Percentiles rank a stretch among this genome's conserved stretches.
Evolutionary conservation across 805 yeast species (phyloP).

Genomic region (Kuraishia molischiana): DNA sequence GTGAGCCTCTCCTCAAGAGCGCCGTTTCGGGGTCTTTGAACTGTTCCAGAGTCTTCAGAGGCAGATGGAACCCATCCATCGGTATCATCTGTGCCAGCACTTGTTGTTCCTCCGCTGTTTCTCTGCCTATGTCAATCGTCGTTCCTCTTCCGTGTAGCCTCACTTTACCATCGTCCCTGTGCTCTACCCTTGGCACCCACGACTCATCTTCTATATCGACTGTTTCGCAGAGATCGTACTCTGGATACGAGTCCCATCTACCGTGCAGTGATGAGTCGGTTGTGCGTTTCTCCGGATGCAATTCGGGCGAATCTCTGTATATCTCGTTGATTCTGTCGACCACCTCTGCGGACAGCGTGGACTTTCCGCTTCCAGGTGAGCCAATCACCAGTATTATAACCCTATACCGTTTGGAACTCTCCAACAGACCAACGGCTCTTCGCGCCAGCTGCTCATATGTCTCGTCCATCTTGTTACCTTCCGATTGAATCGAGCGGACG

Average conservation of each 20-base stretch:
- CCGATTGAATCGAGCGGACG: no score
- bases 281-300: background rate
- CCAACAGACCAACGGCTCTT: background rate
- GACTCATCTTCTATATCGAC: constrained; percentile 10
- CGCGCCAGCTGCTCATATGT: constrained; percentile 1
- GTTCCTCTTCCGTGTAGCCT: constrained; percentile 4
- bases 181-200: constrained; percentile 10
- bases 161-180: background rate
- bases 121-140: background rate
- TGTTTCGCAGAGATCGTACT: constrained; percentile 5
- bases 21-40: constrained; percentile 52
- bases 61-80: constrained; percentile 75
- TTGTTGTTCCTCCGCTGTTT: background rate
- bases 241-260: no score
- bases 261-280: no score
- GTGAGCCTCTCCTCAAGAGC: constrained; percentile 66
- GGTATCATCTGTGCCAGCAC: constrained; percentile 39
- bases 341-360: constrained; percentile 49
- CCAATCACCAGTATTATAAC: constrained; percentile 58
- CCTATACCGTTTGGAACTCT: constrained; percentile 20
- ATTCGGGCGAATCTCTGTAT: constrained; percentile 7
- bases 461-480: background rate
- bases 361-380: constrained; percentile 80
- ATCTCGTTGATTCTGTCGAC: constrained; percentile 27
- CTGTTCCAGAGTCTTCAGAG: constrained; percentile 33